phyloP scores from a whole-genome alignment of 148 eudicot genomes.

The Mesembryanthemum crystallinum region DNA sequence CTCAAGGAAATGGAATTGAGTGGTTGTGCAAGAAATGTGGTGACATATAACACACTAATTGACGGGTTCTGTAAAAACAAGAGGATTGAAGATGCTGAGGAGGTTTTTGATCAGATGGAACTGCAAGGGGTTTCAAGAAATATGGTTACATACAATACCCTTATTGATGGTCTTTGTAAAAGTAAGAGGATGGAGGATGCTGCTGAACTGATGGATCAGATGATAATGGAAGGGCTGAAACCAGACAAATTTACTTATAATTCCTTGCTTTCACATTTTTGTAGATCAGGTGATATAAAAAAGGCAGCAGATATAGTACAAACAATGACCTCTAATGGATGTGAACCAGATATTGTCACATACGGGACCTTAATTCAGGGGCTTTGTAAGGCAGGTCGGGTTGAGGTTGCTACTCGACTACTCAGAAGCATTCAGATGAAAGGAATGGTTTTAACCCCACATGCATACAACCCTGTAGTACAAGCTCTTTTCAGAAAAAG shows the following conservation, averaged over 20 bases:
- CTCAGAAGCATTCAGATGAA: slow-evolving; percentile 77
- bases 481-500: slow-evolving; percentile 63
- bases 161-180: slow-evolving; percentile 82
- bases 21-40: slow-evolving; percentile 74
- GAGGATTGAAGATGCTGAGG: slow-evolving; percentile 85
- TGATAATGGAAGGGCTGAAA: slow-evolving; percentile 89
- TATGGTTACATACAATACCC: slow-evolving; percentile 71
- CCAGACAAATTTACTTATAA: slow-evolving; percentile 91
- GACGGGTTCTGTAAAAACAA: slow-evolving; percentile 79
- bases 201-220: slow-evolving; percentile 81
- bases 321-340: slow-evolving; percentile 84
- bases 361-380: slow-evolving; percentile 90
- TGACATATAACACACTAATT: slow-evolving; percentile 78
- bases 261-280: slow-evolving; percentile 75
- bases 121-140: slow-evolving; percentile 77
- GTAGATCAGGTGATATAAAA: slow-evolving; percentile 73
- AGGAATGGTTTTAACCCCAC: slow-evolving; percentile 77
- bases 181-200: slow-evolving; percentile 69
- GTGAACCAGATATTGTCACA: slow-evolving; percentile 87
- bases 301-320: slow-evolving; percentile 92
- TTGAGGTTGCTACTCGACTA: slow-evolving; percentile 68
- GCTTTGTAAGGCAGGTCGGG: slow-evolving; percentile 79
- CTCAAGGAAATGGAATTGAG: slow-evolving; percentile 89
- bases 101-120: slow-evolving; percentile 94
- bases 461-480: slow-evolving; percentile 79